phyloP scores from a whole-genome alignment of 1,284 basidiomycete species.

The Retiboletus fuscus region DNA sequence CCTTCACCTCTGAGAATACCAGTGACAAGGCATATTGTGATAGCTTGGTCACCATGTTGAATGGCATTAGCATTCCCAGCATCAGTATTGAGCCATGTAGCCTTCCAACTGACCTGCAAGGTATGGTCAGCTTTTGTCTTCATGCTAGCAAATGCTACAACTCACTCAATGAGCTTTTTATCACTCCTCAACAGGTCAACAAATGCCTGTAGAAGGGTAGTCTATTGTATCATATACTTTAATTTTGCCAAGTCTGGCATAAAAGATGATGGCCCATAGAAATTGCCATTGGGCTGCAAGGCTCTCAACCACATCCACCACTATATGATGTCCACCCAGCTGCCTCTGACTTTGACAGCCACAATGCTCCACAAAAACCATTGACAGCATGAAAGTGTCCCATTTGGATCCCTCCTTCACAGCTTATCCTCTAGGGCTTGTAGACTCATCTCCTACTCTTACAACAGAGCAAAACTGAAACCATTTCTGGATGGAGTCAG shows the following conservation, averaged over 20 bases:
- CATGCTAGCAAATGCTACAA: neutral
- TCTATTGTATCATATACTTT: conserved; percentile 6
- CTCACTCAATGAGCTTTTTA: neutral
- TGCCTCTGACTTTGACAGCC: too few species aligned
- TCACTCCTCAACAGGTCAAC: neutral
- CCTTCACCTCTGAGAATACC: neutral
- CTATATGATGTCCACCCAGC: neutral
- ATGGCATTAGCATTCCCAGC: neutral
- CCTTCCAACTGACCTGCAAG: neutral
- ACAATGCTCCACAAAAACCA: too few species aligned
- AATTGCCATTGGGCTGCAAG: neutral
- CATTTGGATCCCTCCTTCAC: too few species aligned
- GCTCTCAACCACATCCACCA: neutral
- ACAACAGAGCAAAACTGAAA: too few species aligned
- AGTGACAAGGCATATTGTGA: neutral
- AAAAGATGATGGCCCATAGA: neutral
- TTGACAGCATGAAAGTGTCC: too few species aligned
- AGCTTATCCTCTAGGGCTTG: too few species aligned
- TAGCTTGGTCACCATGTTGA: conserved; percentile 7
- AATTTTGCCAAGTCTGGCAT: conserved; percentile 7
- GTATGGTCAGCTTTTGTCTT: too few species aligned
- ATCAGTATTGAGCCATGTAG: neutral
- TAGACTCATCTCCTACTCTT: too few species aligned
- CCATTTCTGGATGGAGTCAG: too few species aligned
- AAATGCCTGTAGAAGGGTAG: conserved; percentile 7